These are phyloP conservation scores for Collariella sp. DNA, from an alignment of 495 filamentous ascomycete genomes.

Conservation along the genomic window DNA sequence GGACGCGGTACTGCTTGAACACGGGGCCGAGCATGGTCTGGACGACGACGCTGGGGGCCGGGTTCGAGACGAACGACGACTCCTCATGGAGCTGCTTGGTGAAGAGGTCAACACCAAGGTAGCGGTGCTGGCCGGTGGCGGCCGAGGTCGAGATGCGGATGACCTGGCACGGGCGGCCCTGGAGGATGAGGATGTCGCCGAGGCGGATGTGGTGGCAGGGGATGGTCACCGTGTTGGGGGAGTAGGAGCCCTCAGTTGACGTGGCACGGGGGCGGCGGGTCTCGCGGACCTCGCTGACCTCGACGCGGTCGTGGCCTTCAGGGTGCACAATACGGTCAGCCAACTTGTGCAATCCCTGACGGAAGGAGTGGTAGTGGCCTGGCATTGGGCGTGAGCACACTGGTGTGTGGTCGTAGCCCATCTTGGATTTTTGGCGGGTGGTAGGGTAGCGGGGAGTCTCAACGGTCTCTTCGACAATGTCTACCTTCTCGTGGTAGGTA, in stretches of 20 bases:
- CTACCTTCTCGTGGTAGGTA: slow-evolving; percentile 31
- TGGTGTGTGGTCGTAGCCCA: slow-evolving; percentile 61
- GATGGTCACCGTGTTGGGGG: slow-evolving; percentile 88
- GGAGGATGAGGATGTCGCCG: slow-evolving; percentile 96
- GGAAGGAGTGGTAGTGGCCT: slow-evolving; percentile 91
- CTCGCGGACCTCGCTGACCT: slow-evolving; percentile 44
- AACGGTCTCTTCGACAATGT: slow-evolving; percentile 33
- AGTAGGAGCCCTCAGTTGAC: slow-evolving; percentile 27
- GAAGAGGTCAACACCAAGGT: slow-evolving; percentile 99
- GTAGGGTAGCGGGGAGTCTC: slow-evolving; percentile 33
- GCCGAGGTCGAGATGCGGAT: slow-evolving; percentile 98
- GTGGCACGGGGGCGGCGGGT: slow-evolving; percentile 21
- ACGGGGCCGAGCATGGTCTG: slow-evolving; percentile 99
- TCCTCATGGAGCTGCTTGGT: slow-evolving; percentile 98
- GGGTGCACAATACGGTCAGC: slow-evolving; percentile 73
- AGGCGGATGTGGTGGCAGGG: slow-evolving; percentile 98
- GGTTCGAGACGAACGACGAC: slow-evolving; percentile 95
- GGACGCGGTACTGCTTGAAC: slow-evolving; percentile 99
- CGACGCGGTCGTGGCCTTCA: slow-evolving; percentile 48
- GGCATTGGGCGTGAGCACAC: slow-evolving; percentile 23
- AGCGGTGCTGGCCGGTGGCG: slow-evolving; percentile 97
- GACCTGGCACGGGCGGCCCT: slow-evolving; percentile 98
- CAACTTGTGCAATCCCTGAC: slow-evolving; percentile 65
- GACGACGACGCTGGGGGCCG: slow-evolving; percentile 88
- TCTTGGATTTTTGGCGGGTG: slow-evolving; percentile 51